Base-by-base conservation (phyloP, 495 filamentous ascomycete genomes). In the Penicillium longicatenatum region DNA sequence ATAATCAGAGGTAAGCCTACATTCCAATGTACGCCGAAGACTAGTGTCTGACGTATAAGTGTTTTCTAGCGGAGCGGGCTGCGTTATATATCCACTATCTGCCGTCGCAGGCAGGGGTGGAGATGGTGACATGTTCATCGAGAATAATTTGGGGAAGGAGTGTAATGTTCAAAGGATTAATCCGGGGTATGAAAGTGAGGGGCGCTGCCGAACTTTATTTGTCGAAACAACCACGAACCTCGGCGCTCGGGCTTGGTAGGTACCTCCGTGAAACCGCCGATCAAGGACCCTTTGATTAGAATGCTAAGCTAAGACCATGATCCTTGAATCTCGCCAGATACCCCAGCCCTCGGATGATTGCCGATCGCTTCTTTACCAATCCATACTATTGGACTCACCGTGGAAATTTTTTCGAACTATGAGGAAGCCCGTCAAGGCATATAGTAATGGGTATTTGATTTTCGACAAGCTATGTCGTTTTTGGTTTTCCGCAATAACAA, bases 101-200 rank as follows among this genome's bases (percentile, higher is more conserved):
- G 67, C 72, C 11, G 72, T 73, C 16, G 72, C 72, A 7, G 70
- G 69, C 39, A 62, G 42, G 1, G 60, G 42, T 17, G 53, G 41
- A 3, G 43, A 83, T 61, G 86, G 84, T 72, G 84, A 83, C 57
- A 63, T 63, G 10, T 29, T 29, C 11, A n/a, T n/a, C n/a, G n/a
- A n/a, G n/a, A n/a, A n/a, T n/a, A n/a, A n/a, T n/a, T 10, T 22
- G 26, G 26, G 5, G 11, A 14, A 37, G 33, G 33, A 0, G 4
- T 37, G 49, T 3, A n/a, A n/a, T 41, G 26, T 20, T 11, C n/a
- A 3, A 26, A 33, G 47, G 10, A 10, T n/a, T 33, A 50, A 50
- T 50, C 45, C 12, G 45, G 39, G 51, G 51, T 41, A 30, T 6
- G 14, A 54, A 20, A 31, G 37, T 30, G 45, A 48, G 48, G 57